A percentile compares a stretch with the other conserved stretches of the same genome.
Conservation (phyloP, 768 basidiomycete genomes). For the Lepiota brunneoincarnata region DNA sequence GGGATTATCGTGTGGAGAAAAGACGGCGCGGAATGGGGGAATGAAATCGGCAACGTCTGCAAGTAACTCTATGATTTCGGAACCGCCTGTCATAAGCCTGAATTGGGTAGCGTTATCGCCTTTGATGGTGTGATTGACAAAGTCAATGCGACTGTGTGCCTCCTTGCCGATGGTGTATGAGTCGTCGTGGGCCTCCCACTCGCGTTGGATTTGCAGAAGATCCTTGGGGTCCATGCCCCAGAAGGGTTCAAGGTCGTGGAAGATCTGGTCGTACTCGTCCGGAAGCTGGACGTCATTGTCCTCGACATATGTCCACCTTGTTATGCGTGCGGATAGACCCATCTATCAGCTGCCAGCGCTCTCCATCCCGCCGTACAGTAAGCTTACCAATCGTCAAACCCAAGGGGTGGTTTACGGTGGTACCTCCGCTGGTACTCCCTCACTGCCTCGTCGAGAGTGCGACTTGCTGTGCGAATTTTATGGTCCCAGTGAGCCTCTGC, state of each 20-base stretch:
- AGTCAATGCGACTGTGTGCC: slow-evolving; percentile 19
- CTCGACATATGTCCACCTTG: slow-evolving; percentile 49
- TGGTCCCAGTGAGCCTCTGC: slow-evolving; percentile 66
- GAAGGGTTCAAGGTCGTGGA: slow-evolving; percentile 75
- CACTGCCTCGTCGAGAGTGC: slow-evolving; percentile 70
- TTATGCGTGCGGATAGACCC: neutral
- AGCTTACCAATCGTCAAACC: slow-evolving; percentile 81
- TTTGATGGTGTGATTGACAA: slow-evolving; percentile 28
- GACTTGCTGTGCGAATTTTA: slow-evolving; percentile 65
- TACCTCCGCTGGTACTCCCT: slow-evolving; percentile 77
- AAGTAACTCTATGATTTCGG: slow-evolving; percentile 37
- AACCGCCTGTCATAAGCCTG: slow-evolving; percentile 26
- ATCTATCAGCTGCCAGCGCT: neutral
- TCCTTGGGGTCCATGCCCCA: slow-evolving; percentile 56
- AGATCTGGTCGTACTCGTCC: slow-evolving; percentile 81
- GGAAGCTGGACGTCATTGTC: slow-evolving; percentile 67
- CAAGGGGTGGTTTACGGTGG: slow-evolving; percentile 69
- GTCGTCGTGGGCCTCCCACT: slow-evolving; percentile 35
- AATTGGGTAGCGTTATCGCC: slow-evolving; percentile 17
- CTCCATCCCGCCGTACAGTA: slow-evolving; percentile 14
- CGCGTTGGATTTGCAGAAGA: slow-evolving; percentile 30
- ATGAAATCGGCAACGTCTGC: slow-evolving; percentile 36
- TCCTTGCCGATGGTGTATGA: slow-evolving; percentile 40
- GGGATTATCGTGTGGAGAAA: slow-evolving; percentile 50
- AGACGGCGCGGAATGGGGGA: slow-evolving; percentile 48